Evolutionary conservation across 305 asterid genomes (phyloP).

Genomic region (Salvia sclarea): DNA sequence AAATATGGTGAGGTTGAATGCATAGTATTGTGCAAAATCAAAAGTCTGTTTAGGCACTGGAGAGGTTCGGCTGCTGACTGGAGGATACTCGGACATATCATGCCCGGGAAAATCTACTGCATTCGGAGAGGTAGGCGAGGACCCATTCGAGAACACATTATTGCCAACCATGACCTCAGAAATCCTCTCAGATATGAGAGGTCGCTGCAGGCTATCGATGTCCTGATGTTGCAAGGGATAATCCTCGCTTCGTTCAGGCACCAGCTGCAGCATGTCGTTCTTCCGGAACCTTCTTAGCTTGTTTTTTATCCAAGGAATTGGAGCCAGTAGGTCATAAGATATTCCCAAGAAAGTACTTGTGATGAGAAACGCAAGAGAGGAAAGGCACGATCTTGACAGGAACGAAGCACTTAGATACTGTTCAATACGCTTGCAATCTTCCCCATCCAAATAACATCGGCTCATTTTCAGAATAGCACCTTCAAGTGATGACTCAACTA

Average conservation of each 20-base stretch:
- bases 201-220: constrained; percentile 64
- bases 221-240: constrained; percentile 67
- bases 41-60: constrained; percentile 94
- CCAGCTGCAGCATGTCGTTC: constrained; percentile 96
- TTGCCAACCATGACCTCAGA: constrained; percentile 48
- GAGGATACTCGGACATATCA: constrained; percentile 87
- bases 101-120: constrained; percentile 61
- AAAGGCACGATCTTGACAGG: constrained; percentile 86
- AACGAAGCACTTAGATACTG: constrained; percentile 81
- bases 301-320: constrained; percentile 96
- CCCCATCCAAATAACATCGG: constrained; percentile 93
- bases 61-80: constrained; percentile 86
- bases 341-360: constrained; percentile 94
- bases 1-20: constrained; percentile 93
- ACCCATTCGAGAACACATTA: constrained; percentile 45
- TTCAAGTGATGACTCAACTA: constrained; percentile 93
- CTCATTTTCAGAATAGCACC: constrained; percentile 85
- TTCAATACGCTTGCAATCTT: constrained; percentile 93
- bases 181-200: constrained; percentile 62
- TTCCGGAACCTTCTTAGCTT: constrained; percentile 78
- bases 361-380: constrained; percentile 90
- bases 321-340: constrained; percentile 88
- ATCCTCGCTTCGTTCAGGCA: constrained; percentile 83
- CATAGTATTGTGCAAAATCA: constrained; percentile 97
- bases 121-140: constrained; percentile 50